A percentile compares a stretch with the other conserved stretches of the same genome.
phyloP scores from a whole-genome alignment of 305 asterid species.

The Solanum hybrid region DNA sequence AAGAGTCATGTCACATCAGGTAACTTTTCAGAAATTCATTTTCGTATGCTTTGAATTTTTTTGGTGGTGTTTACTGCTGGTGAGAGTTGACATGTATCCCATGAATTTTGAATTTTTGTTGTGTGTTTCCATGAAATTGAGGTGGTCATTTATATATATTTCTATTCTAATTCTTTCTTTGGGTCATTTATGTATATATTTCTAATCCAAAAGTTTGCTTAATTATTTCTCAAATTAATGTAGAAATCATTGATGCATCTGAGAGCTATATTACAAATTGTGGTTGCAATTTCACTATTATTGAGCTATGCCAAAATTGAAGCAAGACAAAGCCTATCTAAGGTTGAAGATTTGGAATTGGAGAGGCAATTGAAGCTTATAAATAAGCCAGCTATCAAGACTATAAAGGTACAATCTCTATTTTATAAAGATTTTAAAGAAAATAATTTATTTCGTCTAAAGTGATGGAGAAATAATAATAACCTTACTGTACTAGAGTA shows the following conservation, averaged over 20 bases:
- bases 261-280: neutral
- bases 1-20: neutral
- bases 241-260: neutral
- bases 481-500: no score
- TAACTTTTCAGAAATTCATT: neutral
- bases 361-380: neutral
- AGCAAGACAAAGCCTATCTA: neutral
- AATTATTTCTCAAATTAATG: neutral
- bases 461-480: neutral
- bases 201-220: neutral
- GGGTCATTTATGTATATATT: neutral
- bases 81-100: rapidly evolving
- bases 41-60: neutral
- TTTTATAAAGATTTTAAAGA: neutral
- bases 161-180: neutral
- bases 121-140: neutral
- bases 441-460: neutral
- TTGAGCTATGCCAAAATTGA: neutral
- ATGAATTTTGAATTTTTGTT: no score
- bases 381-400: neutral
- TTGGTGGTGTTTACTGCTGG: rapidly evolving
- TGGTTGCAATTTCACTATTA: neutral
- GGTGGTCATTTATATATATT: neutral
- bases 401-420: neutral
- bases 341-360: neutral